phyloP scores from a whole-genome alignment of 192 early-diverging fungal genomes.

The Gonapodya prolifera region DNA sequence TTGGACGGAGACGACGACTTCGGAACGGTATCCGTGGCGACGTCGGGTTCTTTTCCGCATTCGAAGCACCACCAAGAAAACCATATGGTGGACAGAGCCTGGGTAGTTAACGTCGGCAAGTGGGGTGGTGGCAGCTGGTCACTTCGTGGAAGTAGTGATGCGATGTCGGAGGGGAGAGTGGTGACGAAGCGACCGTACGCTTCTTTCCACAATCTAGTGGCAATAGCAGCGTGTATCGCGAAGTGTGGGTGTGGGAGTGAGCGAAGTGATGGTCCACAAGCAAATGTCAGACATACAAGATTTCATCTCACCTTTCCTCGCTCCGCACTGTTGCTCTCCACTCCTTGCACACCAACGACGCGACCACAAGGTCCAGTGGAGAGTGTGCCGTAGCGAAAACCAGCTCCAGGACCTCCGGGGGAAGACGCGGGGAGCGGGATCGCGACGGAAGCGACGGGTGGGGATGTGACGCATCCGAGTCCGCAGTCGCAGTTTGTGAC shows the following conservation, averaged over 20 bases:
- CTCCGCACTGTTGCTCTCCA: neutral
- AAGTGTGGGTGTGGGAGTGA: neutral
- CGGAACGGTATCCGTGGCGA: neutral
- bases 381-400: neutral
- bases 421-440: neutral
- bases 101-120: neutral
- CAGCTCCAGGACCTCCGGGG: neutral
- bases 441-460: too few relatives aligned
- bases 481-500: too few relatives aligned
- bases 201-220: neutral
- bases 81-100: neutral
- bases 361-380: neutral
- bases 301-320: neutral
- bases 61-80: neutral
- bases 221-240: neutral
- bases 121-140: neutral
- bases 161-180: neutral
- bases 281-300: neutral
- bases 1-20: neutral
- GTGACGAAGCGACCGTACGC: neutral
- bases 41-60: neutral
- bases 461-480: too few relatives aligned
- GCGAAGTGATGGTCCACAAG: neutral
- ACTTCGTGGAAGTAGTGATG: neutral
- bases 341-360: neutral